These are phyloP conservation scores for Psilocybe tampanensis DNA, from an alignment of 768 basidiomycete species.

Conservation along the genomic window DNA sequence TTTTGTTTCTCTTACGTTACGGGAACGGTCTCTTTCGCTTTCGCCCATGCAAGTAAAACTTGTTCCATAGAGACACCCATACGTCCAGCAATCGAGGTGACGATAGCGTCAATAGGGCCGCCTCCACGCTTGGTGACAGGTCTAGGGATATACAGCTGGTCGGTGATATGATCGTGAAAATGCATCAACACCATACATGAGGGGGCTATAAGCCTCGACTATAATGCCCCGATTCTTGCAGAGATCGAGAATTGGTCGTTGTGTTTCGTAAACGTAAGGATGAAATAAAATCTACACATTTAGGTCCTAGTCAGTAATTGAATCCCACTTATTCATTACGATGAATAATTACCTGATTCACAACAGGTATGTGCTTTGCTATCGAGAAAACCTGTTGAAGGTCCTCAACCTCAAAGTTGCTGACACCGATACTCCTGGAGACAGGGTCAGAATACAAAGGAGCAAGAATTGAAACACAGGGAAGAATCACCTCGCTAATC, in stretches of 20 bases:
- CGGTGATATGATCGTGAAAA: no score
- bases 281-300: constrained; percentile 57
- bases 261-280: constrained; percentile 62
- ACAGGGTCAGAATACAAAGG: not conserved
- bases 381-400: constrained; percentile 52
- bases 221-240: constrained; percentile 48
- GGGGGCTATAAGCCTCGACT: constrained; percentile 69
- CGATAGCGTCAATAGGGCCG: constrained; percentile 63
- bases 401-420: constrained; percentile 60
- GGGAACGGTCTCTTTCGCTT: constrained; percentile 63
- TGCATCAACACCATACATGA: constrained; percentile 44
- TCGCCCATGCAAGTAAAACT: constrained; percentile 72
- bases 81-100: constrained; percentile 51
- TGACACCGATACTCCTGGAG: constrained; percentile 70
- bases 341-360: constrained; percentile 80
- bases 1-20: constrained; percentile 60
- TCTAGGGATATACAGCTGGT: not conserved
- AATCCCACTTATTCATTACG: no score
- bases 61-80: constrained; percentile 61
- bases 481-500: constrained; percentile 39
- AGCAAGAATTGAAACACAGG: not conserved
- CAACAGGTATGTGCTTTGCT: constrained; percentile 61
- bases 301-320: not conserved
- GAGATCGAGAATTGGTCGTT: constrained; percentile 47
- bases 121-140: constrained; percentile 61